Evolutionary conservation across 345 rosid genomes (phyloP), one percentile per base, ranked within the genome.

Genomic region (Adansonia digitata): DNA sequence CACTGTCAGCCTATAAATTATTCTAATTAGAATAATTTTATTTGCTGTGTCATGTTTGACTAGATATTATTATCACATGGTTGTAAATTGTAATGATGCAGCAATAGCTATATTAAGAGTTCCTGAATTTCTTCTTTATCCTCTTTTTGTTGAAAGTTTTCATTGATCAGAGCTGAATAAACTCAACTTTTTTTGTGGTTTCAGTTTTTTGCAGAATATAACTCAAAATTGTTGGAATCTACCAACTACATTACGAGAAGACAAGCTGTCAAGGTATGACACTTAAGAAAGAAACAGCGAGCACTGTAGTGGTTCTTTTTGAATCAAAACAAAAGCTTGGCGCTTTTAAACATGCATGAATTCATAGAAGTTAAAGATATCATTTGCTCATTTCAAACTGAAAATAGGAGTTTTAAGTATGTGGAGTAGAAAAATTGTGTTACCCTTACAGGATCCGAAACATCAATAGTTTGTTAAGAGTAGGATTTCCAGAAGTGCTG

Each of bases 211-310:
- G 84, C 87, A 14, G 99, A 91, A 65, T 93, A 90, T 77, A 91
- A 93, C 87, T 83, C 90, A n/a, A 92, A 93, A 87, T 85, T 95
- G 82, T 90, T 95, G 82, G 94, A 93, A 85, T 95, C 99, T 74
- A 64, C 78, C 81, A 95, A 92, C 84, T 95, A 95, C 74, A 93
- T 95, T 70, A 93, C 99, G 37, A 89, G 99, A 81, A 87, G 99
- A 59, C 99, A 95, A 84, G 98, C 98, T 83, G 78, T 93, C 68
- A 95, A 95, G 93, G 99, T 95, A 76, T 39, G 80, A 67, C 35
- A 8, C 39, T 68, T 69, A 12, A 56, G 18, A 48, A 6, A 69
- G 22, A 69, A 37, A 29, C 61, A 56, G 20, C 5, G 7, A 26
- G 14, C 10, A 1, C 27, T 45, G 6, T 7, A 69, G 15, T 17